phyloP scores from a whole-genome alignment of 805 yeast species.

The Torulaspora gathmanii region DNA sequence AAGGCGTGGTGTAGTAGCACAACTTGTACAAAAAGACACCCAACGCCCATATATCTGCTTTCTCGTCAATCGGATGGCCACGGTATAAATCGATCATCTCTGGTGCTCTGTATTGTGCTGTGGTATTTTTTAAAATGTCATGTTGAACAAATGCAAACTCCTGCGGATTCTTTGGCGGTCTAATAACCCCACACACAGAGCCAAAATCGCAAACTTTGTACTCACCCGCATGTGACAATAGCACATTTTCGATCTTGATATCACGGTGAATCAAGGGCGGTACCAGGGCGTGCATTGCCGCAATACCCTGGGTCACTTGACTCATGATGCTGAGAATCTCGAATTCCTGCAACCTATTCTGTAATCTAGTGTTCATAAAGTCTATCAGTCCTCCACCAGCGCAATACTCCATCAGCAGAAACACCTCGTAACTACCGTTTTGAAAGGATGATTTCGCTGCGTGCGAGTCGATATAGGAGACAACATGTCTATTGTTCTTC shows the following conservation, averaged over 20 bases:
- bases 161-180: slow-evolving; percentile 58
- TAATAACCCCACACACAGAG: slow-evolving; percentile 60
- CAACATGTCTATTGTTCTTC: slow-evolving; percentile 72
- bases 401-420: slow-evolving; percentile 76
- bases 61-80: slow-evolving; percentile 71
- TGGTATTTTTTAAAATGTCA: slow-evolving; percentile 72
- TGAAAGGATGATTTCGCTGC: slow-evolving; percentile 64
- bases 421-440: slow-evolving; percentile 65
- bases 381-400: slow-evolving; percentile 71
- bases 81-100: slow-evolving; percentile 74
- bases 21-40: slow-evolving; percentile 74
- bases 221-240: slow-evolving; percentile 52
- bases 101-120: slow-evolving; percentile 81
- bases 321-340: slow-evolving; percentile 66
- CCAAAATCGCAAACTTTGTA: slow-evolving; percentile 82
- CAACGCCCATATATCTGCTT: slow-evolving; percentile 81
- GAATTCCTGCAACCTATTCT: slow-evolving; percentile 58
- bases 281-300: slow-evolving; percentile 66
- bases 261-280: slow-evolving; percentile 77
- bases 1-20: slow-evolving; percentile 80
- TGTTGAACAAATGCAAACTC: slow-evolving; percentile 57
- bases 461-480: slow-evolving; percentile 90
- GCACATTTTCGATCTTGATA: slow-evolving; percentile 76
- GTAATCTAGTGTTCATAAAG: slow-evolving; percentile 69
- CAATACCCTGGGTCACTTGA: slow-evolving; percentile 67